These are phyloP conservation scores for Phaseolus lunatus DNA, from an alignment of 306 rosid species.

Conservation along the genomic window DNA sequence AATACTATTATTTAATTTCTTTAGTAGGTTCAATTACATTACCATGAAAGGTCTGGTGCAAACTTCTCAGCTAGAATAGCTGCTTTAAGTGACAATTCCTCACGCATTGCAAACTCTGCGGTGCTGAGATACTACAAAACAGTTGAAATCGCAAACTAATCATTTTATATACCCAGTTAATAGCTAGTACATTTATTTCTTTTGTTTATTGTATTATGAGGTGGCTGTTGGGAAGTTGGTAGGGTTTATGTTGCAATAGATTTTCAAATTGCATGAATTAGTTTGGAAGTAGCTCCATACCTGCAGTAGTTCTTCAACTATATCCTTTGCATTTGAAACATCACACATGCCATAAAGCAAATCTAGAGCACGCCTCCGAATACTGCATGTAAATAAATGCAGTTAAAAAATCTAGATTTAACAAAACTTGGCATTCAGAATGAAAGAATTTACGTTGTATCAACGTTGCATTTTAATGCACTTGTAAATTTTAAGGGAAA, in stretches of 20 bases:
- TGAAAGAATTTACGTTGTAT: conserved; percentile 9
- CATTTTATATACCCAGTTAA: conserved; percentile 44
- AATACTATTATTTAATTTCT: conserved; percentile 7
- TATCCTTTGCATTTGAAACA: conserved; percentile 97
- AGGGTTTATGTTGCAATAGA: conserved; percentile 21
- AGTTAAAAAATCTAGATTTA: conserved; percentile 44
- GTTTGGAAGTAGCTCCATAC: conserved; percentile 54
- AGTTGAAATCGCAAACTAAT: conserved; percentile 47
- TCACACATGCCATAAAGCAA: conserved; percentile 99
- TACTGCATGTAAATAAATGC: conserved; percentile 62
- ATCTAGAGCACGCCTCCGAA: conserved; percentile 98
- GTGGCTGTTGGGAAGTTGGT: neutral
- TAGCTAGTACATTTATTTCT: conserved; percentile 28
- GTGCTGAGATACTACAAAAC: conserved; percentile 92
- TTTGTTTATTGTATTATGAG: neutral
- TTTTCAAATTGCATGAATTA: conserved; percentile 28
- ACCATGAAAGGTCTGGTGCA: conserved; percentile 99
- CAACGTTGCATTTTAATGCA: neutral
- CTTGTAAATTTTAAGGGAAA: neutral
- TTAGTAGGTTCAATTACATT: conserved; percentile 36
- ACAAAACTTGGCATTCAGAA: conserved; percentile 6
- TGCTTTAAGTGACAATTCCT: conserved; percentile 96
- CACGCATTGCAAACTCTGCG: conserved; percentile 99
- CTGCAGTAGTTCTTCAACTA: conserved; percentile 97
- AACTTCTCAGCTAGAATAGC: conserved; percentile 99